Conservation (phyloP, 225 moss, liverwort and hornwort genomes). For the Anthoceros angustus region DNA sequence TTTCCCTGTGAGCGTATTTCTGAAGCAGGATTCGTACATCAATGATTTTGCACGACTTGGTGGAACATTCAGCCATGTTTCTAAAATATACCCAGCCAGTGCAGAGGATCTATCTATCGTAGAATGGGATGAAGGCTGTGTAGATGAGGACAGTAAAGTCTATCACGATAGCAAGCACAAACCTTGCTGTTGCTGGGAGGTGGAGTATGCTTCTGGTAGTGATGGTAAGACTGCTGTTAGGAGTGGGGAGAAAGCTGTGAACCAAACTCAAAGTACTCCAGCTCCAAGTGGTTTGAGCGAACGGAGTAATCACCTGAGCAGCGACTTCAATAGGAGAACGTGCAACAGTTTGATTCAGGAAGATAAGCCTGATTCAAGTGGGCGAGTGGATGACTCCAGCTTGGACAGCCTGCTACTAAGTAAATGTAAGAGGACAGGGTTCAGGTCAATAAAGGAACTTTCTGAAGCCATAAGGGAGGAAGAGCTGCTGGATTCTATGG, state of each 20-base stretch:
- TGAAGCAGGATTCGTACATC: slow-evolving; percentile 59
- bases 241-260: slow-evolving; percentile 16
- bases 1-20: slow-evolving; percentile 62
- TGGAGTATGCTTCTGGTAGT: slow-evolving; percentile 22
- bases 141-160: slow-evolving; percentile 65
- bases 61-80: slow-evolving; percentile 85
- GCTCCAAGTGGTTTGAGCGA: slow-evolving; percentile 42
- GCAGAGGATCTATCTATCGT: slow-evolving; percentile 49
- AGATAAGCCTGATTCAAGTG: slow-evolving; percentile 86
- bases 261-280: slow-evolving; percentile 31
- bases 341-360: slow-evolving; percentile 62
- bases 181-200: slow-evolving; percentile 75
- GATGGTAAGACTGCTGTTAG: slow-evolving; percentile 56
- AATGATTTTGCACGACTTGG: slow-evolving; percentile 87
- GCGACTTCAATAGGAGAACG: slow-evolving; percentile 44
- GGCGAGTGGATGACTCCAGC: slow-evolving; percentile 45
- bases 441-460: slow-evolving; percentile 76
- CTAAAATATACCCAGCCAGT: slow-evolving; percentile 42
- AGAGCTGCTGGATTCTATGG: slow-evolving; percentile 75
- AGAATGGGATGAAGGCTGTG: slow-evolving; percentile 88
- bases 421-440: slow-evolving; percentile 59
- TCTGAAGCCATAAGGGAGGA: slow-evolving; percentile 95
- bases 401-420: slow-evolving; percentile 42
- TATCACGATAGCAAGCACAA: slow-evolving; percentile 66
- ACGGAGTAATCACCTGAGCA: slow-evolving; percentile 64